These are phyloP conservation scores for Xylaria sp. DNA, from an alignment of 2,329 filamentous ascomycete genomes.

Conservation along the genomic window DNA sequence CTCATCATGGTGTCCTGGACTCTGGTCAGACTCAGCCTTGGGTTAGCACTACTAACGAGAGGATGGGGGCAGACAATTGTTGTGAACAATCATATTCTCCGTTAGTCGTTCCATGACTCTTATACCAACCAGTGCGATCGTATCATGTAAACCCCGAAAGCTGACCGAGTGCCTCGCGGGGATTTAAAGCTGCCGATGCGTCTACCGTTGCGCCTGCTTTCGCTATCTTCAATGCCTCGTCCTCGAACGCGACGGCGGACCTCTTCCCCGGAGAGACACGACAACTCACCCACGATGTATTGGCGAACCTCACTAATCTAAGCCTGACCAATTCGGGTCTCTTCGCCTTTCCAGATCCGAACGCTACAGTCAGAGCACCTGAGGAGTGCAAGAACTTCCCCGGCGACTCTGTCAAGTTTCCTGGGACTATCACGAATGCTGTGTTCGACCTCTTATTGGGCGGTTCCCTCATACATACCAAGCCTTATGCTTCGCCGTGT, in stretches of 20 bases:
- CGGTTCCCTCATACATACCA: constrained; percentile 45
- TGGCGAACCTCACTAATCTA: constrained; percentile 45
- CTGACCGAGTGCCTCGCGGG: constrained; percentile 36
- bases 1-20: constrained; percentile 38
- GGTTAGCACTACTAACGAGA: constrained; percentile 33
- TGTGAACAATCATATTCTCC: constrained; percentile 43
- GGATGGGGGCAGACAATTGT: constrained; percentile 44
- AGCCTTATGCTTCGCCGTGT: constrained; percentile 45
- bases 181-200: constrained; percentile 42
- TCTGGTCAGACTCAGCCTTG: constrained; percentile 34
- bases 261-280: constrained; percentile 45
- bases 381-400: constrained; percentile 46
- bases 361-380: constrained; percentile 35
- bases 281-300: constrained; percentile 43
- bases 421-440: constrained; percentile 40
- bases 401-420: constrained; percentile 43
- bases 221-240: constrained; percentile 40
- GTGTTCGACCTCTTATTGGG: constrained; percentile 46
- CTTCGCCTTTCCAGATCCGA: constrained; percentile 43
- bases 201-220: constrained; percentile 44
- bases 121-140: constrained; percentile 1
- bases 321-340: constrained; percentile 43
- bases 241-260: constrained; percentile 45
- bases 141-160: constrained; percentile 14
- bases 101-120: constrained; percentile 42